phyloP scores from a whole-genome alignment of 805 yeast species.

The Candida insectorum region DNA sequence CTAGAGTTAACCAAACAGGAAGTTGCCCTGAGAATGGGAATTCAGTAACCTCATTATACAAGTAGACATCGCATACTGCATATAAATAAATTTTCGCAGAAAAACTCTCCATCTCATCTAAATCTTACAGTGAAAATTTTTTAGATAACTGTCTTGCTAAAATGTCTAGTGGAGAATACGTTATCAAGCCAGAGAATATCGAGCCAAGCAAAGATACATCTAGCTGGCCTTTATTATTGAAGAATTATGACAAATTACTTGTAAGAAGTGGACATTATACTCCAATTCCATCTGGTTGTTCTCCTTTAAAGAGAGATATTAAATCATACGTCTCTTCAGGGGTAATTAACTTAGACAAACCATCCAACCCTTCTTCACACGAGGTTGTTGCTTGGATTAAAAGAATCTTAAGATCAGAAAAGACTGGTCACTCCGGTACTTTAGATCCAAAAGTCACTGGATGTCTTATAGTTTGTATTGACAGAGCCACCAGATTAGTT shows the following conservation, averaged over 20 bases:
- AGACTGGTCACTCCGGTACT: conserved; percentile 99
- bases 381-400: conserved; percentile 99
- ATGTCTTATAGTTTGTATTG: conserved; percentile 96
- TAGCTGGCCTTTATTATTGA: conserved; percentile 92
- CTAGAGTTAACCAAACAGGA: conserved; percentile 32
- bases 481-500: conserved; percentile 96
- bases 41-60: no score
- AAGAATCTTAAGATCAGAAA: conserved; percentile 90
- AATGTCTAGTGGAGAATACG: conserved; percentile 47
- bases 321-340: conserved; percentile 89
- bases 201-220: conserved; percentile 82
- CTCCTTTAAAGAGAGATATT: conserved; percentile 92
- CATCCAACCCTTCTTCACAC: conserved; percentile 97
- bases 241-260: conserved; percentile 87
- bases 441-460: conserved; percentile 99
- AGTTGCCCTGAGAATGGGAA: conserved; percentile 19
- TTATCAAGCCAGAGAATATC: conserved; percentile 84
- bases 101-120: conserved; percentile 11
- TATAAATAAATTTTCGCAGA: no score
- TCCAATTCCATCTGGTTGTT: conserved; percentile 92
- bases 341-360: conserved; percentile 95
- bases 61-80: no score
- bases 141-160: conserved; percentile 3
- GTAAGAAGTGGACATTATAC: conserved; percentile 97
- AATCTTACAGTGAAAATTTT: conserved; percentile 7